Evolutionary conservation across 495 filamentous ascomycete species (phyloP), one percentile per base, ranked within the genome.

Genomic region (Cercophora scortea): DNA sequence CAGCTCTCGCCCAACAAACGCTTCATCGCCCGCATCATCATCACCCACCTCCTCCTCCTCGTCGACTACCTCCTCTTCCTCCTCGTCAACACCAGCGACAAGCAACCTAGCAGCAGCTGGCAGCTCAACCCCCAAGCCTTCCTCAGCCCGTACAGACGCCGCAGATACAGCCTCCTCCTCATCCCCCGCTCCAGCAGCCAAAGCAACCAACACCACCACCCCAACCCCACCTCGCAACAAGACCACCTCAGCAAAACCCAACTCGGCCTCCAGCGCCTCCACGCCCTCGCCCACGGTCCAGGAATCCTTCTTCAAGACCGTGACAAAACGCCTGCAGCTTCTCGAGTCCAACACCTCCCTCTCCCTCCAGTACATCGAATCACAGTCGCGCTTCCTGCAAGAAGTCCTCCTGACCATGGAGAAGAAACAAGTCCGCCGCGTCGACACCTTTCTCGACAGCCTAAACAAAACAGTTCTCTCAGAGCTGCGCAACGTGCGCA

Each of bases 281-380:
- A 65, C 79, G 16, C 67, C 89, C 3, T 82, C 79, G 15, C 91
- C 92, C 10, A 90, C 89, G 0, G 92, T 89, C 4, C 93, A 98
- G 70, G 93, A 96, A 66, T 90, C 86, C 8, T 97, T 98, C 71
- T 98, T 96, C 79, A 97, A 97, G 68, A 89, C 89, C 7, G 84
- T 98, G 5, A 87, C 89, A 54, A 95, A 96, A 64, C 88, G 93
- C 39, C 80, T 98, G 6, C 87, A 90, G 59, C 80, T 86, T 54
- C 84, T 98, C 12, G 93, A 98, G 67, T 80, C 88, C 17, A 96
- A 97, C 67, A 89, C 89, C 7, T 93, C 90, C 3, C 75, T 98
- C 32, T 95, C 90, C 0, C 79, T 98, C 3, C 88, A 95, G 59
- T 98, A 97, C 63, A 96, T 98, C 57, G 91, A 96, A 71, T 87